Evolutionary conservation across 495 filamentous ascomycete species (phyloP), one percentile per base, ranked within the genome.

Genomic region (Xylaria palmicola): DNA sequence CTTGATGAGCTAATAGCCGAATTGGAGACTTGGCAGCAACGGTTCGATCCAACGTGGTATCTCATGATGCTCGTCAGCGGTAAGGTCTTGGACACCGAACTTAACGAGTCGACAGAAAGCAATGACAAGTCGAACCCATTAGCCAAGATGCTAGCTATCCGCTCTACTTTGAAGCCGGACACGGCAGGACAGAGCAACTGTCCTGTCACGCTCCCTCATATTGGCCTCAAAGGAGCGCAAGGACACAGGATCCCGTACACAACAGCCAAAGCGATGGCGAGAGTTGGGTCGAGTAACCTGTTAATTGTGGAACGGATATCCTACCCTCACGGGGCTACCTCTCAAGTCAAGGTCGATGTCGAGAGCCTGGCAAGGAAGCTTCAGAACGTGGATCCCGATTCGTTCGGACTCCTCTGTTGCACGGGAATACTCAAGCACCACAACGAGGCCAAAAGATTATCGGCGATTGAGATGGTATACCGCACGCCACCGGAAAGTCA

Each of bases 351-450:
- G 9, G 62, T 61, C 30, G 76, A 84, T 45, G 67, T 79, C 15
- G 60, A 71, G 17, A 64, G 76, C 9, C 63, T 83, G 0, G 83
- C 79, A 9, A 59, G 53, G 9, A 74, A 67, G n/a, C 73, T 85
- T 0, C 51, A 66, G 15, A 54, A 73, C 8, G 64, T 64, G 5
- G 70, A 80, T 36, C 73, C 81, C 0, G 12, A 65, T 2, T 67
- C 66, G 3, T 84, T 84, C 48, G 79, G 80, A 19, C 74, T 85
- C 44, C 74, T 85, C 7, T 53, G 64, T 19, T 84, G 82, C 61
- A 65, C 68, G 30, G 82, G 82, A 12, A 69, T 76, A 6, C 62
- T 76, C n/a, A 55, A 61, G 55, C 51, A 54, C 36, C 51, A 54
- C 36, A 36, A 54, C 24, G n/a, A 17, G 8, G 20, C 24, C 9